phyloP scores from a whole-genome alignment of 768 basidiomycete species.

The Boletus reticuloceps region DNA sequence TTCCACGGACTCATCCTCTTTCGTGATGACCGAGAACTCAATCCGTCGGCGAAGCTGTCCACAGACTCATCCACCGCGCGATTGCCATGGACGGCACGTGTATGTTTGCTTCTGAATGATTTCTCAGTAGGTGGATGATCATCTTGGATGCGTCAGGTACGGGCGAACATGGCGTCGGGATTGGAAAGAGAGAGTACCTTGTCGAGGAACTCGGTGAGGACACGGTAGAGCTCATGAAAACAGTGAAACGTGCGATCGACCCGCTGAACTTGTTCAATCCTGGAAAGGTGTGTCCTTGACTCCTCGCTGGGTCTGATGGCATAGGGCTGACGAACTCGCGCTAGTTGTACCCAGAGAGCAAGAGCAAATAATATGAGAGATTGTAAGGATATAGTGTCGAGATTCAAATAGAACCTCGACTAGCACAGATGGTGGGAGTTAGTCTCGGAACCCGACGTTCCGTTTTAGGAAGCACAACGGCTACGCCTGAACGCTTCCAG shows the following conservation, averaged over 20 bases:
- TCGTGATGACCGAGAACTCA: constrained; percentile 56
- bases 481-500: too few species aligned
- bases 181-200: constrained; percentile 85
- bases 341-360: constrained; percentile 21
- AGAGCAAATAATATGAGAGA: not conserved
- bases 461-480: too few species aligned
- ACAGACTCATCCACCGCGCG: constrained; percentile 70
- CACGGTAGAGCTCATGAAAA: constrained; percentile 83
- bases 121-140: not conserved
- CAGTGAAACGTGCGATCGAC: constrained; percentile 78
- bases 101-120: constrained; percentile 30
- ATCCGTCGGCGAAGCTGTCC: constrained; percentile 56
- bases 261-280: constrained; percentile 84
- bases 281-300: constrained; percentile 52
- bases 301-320: not conserved
- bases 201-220: constrained; percentile 77
- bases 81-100: constrained; percentile 76
- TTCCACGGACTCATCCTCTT: constrained; percentile 55
- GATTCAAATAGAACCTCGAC: too few species aligned
- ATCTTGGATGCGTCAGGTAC: constrained; percentile 46
- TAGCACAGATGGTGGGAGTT: too few species aligned
- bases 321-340: not conserved
- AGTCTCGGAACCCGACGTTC: too few species aligned
- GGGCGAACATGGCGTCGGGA: constrained; percentile 85
- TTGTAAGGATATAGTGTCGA: not conserved